Evolutionary conservation across 345 rosid genomes (phyloP).

Genomic region (Arabidopsis thaliana): TAIR10.1 NC_003074.8:20116501-20117000

Average conservation of each 20-base stretch:
- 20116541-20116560: constrained; percentile 42
- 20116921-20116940: constrained; percentile 19
- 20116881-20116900: background rate
- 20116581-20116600: constrained; percentile 47
- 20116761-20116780: background rate
- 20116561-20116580: constrained; percentile 43
- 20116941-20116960: constrained; percentile 50
- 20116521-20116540: constrained; percentile 15
- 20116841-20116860: background rate
- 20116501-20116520: constrained; percentile 38
- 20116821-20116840: background rate
- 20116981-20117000: constrained; percentile 31
- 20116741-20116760: background rate
- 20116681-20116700: background rate
- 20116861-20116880: constrained; percentile 21
- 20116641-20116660: constrained; percentile 33
- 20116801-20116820: background rate
- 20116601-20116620: constrained; percentile 42
- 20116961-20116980: constrained; percentile 50
- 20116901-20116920: constrained; percentile 15
- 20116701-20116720: constrained; percentile 25
- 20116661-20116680: constrained; percentile 2
- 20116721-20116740: constrained; percentile 26
- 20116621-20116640: constrained; percentile 45
- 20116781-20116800: constrained; percentile 18